Evolutionary conservation across 163 green algal genomes (phyloP).

Genomic region (Chlorella variabilis): DNA sequence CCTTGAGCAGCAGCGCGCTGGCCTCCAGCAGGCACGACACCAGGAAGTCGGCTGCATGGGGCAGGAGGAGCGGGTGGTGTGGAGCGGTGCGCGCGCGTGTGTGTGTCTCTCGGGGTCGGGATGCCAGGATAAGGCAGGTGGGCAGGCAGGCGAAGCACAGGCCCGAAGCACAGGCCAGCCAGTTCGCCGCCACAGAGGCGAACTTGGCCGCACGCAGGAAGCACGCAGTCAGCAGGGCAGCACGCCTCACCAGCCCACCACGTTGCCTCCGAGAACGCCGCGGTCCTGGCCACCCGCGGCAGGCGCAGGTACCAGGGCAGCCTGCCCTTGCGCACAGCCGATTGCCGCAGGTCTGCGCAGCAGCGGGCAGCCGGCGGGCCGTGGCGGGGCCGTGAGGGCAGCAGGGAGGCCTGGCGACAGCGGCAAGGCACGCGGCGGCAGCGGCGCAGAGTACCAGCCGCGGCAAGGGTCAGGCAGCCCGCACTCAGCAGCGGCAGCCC

Average conservation of each 20-base stretch:
- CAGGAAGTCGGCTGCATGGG: slow-evolving; percentile 14
- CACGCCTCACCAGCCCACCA: slow-evolving; percentile 27
- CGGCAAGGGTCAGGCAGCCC: too few species aligned
- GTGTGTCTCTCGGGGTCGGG: too few species aligned
- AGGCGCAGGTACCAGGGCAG: slow-evolving; percentile 23
- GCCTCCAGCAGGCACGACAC: slow-evolving; percentile 7
- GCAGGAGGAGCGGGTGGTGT: too few species aligned
- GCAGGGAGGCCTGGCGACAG: not conserved
- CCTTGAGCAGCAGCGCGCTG: not conserved
- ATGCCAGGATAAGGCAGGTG: too few species aligned
- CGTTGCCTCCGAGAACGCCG: slow-evolving; percentile 39
- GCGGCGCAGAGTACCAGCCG: too few species aligned
- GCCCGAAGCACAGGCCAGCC: too few species aligned
- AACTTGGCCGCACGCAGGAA: not conserved
- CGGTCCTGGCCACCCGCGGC: slow-evolving; percentile 30
- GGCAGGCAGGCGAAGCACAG: too few species aligned
- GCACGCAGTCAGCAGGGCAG: too few species aligned
- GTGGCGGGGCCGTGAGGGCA: not conserved
- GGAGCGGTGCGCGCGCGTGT: too few species aligned
- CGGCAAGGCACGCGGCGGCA: not conserved
- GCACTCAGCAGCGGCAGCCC: not conserved
- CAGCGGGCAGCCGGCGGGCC: not conserved
- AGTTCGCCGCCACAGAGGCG: too few species aligned
- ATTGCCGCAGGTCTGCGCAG: slow-evolving; percentile 36
- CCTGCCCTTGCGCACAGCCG: slow-evolving; percentile 18